Evolutionary conservation across 306 rosid genomes (phyloP).

Genomic region (Medicago arabica): DNA sequence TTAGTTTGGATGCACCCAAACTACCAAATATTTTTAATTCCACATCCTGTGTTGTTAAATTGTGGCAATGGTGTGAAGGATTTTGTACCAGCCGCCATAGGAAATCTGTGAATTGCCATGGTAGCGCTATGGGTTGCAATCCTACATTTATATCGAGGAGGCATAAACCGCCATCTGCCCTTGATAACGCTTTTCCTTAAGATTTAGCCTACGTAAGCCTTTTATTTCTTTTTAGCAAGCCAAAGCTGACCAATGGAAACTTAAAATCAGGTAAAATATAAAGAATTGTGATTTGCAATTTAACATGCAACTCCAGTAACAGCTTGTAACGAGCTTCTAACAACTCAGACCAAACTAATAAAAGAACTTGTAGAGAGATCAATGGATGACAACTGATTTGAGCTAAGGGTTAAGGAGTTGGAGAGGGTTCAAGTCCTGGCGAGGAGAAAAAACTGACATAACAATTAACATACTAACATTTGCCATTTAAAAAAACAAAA

Average conservation of each 20-base stretch:
- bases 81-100: background rate
- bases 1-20: background rate
- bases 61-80: background rate
- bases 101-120: background rate
- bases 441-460: too few species aligned
- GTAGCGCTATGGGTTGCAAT: background rate
- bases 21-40: conserved; percentile 15
- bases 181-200: conserved; percentile 24
- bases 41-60: background rate
- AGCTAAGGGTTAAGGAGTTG: too few species aligned
- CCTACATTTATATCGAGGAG: background rate
- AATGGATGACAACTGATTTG: conserved; percentile 4
- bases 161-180: background rate
- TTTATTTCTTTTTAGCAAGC: conserved; percentile 25
- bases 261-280: conserved; percentile 1
- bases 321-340: conserved; percentile 28
- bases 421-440: too few species aligned
- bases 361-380: conserved; percentile 14
- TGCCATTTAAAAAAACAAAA: too few species aligned
- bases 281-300: background rate
- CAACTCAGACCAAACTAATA: conserved; percentile 30
- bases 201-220: conserved; percentile 21
- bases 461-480: too few species aligned
- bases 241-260: conserved; percentile 20
- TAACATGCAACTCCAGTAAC: background rate